A percentile compares a stretch with the other conserved stretches of the same genome.
phyloP scores from a whole-genome alignment of 176 grass and related monocot species.

The Aegilops bicornis region DNA sequence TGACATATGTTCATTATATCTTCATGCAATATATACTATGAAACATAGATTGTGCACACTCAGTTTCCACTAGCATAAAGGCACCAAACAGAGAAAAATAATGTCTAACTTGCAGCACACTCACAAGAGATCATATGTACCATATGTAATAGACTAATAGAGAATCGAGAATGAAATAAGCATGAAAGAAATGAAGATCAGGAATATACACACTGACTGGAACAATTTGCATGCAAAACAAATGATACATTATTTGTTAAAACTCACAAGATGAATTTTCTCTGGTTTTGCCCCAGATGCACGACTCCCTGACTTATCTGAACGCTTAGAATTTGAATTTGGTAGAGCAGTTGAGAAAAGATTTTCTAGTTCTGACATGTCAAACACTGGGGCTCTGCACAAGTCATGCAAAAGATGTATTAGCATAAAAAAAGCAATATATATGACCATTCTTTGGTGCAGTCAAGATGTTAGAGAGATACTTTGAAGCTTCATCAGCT shows the following conservation, averaged over 20 bases:
- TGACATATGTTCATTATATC: neutral
- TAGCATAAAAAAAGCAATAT: conserved; percentile 26
- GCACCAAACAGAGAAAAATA: neutral
- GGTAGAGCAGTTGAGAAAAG: conserved; percentile 86
- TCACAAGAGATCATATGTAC: conserved; percentile 1
- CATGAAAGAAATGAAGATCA: conserved; percentile 8
- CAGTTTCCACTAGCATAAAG: conserved; percentile 1
- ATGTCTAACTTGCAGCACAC: neutral
- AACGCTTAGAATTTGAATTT: conserved; percentile 56
- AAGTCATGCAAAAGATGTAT: conserved; percentile 32
- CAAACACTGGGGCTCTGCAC: conserved; percentile 80
- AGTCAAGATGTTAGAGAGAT: conserved; percentile 16
- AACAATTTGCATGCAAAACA: conserved; percentile 3
- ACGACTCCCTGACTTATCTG: conserved; percentile 69
- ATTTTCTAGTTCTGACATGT: conserved; percentile 95
- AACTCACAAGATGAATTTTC: conserved; percentile 94
- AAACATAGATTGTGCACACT: neutral
- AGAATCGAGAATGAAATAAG: conserved; percentile 17
- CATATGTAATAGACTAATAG: conserved; percentile 3
- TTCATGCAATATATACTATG: conserved; percentile 2
- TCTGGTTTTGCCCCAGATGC: conserved; percentile 66
- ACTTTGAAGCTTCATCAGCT: conserved; percentile 69
- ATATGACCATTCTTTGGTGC: conserved; percentile 13
- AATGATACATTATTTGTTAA: neutral
- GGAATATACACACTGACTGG: neutral